Evolutionary conservation across 2,329 filamentous ascomycete species (phyloP).

Genomic region (Alternaria sp.): DNA sequence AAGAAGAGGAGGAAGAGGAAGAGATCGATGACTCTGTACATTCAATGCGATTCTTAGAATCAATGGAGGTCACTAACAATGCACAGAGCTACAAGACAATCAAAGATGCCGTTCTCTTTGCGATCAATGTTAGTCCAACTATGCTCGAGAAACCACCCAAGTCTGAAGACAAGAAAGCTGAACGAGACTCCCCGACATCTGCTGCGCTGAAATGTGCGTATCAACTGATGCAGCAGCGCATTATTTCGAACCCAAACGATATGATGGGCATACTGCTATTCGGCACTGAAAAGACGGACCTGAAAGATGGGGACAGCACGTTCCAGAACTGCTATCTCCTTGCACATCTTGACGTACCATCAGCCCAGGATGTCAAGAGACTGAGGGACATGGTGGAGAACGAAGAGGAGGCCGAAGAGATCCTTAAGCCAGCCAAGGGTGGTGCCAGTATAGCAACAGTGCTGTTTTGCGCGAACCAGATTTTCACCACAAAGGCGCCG

Average conservation of each 20-base stretch:
- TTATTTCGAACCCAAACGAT: conserved; percentile 94
- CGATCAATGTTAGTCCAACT: conserved; percentile 86
- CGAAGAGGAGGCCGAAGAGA: conserved; percentile 72
- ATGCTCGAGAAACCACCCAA: conserved; percentile 77
- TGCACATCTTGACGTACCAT: conserved; percentile 85
- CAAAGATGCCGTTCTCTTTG: conserved; percentile 98
- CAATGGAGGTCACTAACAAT: conserved; percentile 22
- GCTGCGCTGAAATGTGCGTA: conserved; percentile 95
- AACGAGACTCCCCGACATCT: conserved; percentile 77
- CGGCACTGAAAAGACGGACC: conserved; percentile 77
- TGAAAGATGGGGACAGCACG: conserved; percentile 59
- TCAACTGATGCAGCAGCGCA: conserved; percentile 95
- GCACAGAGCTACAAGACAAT: conserved; percentile 80
- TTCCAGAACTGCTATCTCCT: conserved; percentile 95
- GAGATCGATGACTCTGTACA: conserved; percentile 72
- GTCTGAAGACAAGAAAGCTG: conserved; percentile 72
- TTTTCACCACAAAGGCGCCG: conserved; percentile 92
- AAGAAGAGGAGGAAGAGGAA: conserved; percentile 73
- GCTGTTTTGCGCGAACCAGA: conserved; percentile 93
- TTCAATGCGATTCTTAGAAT: not conserved
- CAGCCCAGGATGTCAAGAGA: conserved; percentile 83
- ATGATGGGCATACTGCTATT: conserved; percentile 97
- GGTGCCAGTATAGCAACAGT: conserved; percentile 84
- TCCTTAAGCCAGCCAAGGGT: conserved; percentile 75
- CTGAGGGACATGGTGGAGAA: conserved; percentile 80